Evolutionary conservation across 2,329 filamentous ascomycete genomes (phyloP).

Genomic region (Arthroderma sp.): DNA sequence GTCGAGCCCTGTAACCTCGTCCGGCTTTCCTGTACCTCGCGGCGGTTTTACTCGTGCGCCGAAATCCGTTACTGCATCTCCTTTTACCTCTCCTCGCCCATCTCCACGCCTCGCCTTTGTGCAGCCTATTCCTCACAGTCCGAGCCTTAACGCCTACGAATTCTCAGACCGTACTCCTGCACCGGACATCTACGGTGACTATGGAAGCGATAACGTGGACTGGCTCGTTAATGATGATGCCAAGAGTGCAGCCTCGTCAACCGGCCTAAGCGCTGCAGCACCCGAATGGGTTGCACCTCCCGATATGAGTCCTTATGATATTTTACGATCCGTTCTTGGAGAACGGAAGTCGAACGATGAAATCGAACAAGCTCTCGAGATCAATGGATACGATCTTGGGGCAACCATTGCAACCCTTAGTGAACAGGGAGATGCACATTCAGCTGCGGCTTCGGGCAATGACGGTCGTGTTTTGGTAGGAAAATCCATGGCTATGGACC

Average conservation of each 20-base stretch:
- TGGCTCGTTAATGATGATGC: slow-evolving; percentile 89
- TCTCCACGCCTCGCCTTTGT: slow-evolving; percentile 84
- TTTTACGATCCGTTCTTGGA: slow-evolving; percentile 86
- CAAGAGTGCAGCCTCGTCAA: slow-evolving; percentile 66
- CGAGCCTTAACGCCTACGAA: slow-evolving; percentile 86
- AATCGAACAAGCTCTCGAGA: slow-evolving; percentile 77
- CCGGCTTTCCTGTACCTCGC: slow-evolving; percentile 60
- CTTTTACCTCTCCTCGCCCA: slow-evolving; percentile 84
- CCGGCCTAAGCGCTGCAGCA: slow-evolving; percentile 62
- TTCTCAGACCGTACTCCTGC: slow-evolving; percentile 74
- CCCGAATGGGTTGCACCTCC: slow-evolving; percentile 67
- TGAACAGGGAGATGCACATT: slow-evolving; percentile 50
- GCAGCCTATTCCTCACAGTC: slow-evolving; percentile 89
- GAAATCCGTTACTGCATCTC: slow-evolving; percentile 65
- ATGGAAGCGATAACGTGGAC: slow-evolving; percentile 87
- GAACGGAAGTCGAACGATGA: slow-evolving; percentile 85
- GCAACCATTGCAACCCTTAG: slow-evolving; percentile 83
- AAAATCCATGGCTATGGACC: slow-evolving; percentile 70
- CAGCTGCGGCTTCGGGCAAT: slow-evolving; percentile 39
- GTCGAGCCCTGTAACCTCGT: slow-evolving; percentile 70
- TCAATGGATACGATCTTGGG: slow-evolving; percentile 84
- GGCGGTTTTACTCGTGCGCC: slow-evolving; percentile 64
- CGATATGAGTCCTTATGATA: slow-evolving; percentile 97
- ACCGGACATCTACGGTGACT: slow-evolving; percentile 77
- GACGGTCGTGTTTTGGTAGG: slow-evolving; percentile 62